Evolutionary conservation across 169 alveolate species (phyloP).

Genomic region (Cyclospora cayetanensis): DNA sequence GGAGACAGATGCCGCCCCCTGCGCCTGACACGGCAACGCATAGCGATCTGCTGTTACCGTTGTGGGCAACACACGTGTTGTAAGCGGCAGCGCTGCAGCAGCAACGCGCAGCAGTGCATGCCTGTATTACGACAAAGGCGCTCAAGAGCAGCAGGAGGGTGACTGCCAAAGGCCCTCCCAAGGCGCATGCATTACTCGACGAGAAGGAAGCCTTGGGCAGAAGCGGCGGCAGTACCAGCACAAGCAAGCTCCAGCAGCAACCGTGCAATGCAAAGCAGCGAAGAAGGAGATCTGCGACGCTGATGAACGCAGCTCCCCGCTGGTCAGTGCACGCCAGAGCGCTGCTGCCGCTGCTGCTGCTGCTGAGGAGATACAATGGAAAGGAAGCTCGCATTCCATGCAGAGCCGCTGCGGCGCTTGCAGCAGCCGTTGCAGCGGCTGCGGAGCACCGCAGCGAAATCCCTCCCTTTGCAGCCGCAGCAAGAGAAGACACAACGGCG

Average conservation of each 20-base stretch:
- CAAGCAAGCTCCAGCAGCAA: not conserved
- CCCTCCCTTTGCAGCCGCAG: not conserved
- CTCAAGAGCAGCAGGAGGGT: not conserved
- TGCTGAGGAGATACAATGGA: not conserved
- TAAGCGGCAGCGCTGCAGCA: not conserved
- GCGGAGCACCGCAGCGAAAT: not conserved
- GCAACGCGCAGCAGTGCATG: constrained; percentile 22
- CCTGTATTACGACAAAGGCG: not conserved
- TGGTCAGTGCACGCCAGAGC: not conserved
- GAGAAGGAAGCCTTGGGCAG: not conserved
- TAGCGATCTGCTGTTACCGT: constrained; percentile 10
- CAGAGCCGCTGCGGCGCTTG: not conserved
- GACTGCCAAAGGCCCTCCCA: not conserved
- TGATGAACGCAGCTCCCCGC: not conserved
- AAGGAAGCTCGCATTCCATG: not conserved
- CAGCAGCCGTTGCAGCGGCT: constrained; percentile 27
- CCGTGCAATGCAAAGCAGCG: constrained; percentile 39
- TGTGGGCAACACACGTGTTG: not conserved
- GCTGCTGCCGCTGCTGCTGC: constrained; percentile 34
- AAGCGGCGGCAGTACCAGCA: constrained; percentile 8
- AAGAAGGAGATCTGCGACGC: not conserved
- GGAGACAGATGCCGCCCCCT: constrained; percentile 9
- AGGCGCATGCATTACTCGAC: not conserved
- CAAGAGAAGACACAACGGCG: not conserved
- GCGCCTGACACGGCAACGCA: constrained; percentile 27